Percentiles rank a stretch among this genome's conserved stretches.
These are phyloP conservation scores for Colletotrichum costaricense DNA, from an alignment of 2,329 filamentous ascomycete species.

Conservation along the genomic window DNA sequence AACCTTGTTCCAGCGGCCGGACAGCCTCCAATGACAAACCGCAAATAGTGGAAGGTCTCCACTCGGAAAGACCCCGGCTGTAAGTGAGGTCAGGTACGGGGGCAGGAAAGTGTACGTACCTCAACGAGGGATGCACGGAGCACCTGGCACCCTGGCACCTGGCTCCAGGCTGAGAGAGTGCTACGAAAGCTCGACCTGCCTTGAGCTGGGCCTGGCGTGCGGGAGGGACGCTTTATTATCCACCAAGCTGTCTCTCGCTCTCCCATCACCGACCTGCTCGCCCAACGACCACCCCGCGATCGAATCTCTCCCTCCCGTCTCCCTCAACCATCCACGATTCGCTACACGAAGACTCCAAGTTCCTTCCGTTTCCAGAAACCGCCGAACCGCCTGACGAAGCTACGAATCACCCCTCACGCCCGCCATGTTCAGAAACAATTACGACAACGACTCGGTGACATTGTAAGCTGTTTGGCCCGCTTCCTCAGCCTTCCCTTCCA, in stretches of 20 bases:
- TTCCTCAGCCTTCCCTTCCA: slow-evolving; percentile 17
- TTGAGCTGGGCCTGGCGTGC: slow-evolving; percentile 32
- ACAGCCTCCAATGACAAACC: neutral
- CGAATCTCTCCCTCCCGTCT: slow-evolving; percentile 3
- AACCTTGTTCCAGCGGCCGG: slow-evolving; percentile 33
- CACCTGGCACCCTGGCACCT: slow-evolving; percentile 34
- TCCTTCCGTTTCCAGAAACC: neutral
- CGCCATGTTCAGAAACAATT: slow-evolving; percentile 98
- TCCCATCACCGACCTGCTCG: slow-evolving; percentile 25
- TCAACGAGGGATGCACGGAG: slow-evolving; percentile 24
- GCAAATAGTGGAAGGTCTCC: neutral
- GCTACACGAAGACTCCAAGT: neutral
- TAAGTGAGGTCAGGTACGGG: slow-evolving; percentile 9
- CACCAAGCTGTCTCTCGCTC: slow-evolving; percentile 29
- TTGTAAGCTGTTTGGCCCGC: slow-evolving; percentile 73
- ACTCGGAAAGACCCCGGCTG: slow-evolving; percentile 23
- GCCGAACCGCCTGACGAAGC: slow-evolving; percentile 31
- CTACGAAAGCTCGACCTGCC: slow-evolving; percentile 46
- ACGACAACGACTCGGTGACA: slow-evolving; percentile 99
- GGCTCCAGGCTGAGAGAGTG: slow-evolving; percentile 39
- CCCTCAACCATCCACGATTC: neutral
- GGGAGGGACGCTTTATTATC: slow-evolving; percentile 27
- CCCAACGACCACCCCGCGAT: slow-evolving; percentile 32
- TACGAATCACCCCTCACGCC: slow-evolving; percentile 31
- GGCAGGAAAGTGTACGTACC: slow-evolving; percentile 24